phyloP scores from a whole-genome alignment of 306 rosid species.

The Hippophae tibetana region DNA sequence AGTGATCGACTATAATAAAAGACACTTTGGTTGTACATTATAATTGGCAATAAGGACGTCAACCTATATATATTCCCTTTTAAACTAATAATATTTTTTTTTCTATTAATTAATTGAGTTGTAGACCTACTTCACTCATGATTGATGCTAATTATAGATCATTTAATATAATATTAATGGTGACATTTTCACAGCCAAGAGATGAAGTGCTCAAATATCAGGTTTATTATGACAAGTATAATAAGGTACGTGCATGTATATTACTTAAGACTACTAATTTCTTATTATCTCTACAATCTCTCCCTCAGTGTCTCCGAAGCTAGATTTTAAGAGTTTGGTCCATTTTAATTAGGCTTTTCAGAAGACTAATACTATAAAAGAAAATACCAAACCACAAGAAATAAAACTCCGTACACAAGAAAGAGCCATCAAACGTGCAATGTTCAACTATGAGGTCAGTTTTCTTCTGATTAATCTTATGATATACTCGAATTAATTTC shows the following conservation, averaged over 20 bases:
- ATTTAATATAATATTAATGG: too few species aligned
- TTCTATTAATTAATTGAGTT: too few species aligned
- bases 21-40: too few species aligned
- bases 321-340: background rate
- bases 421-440: slow-evolving; percentile 80
- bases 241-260: slow-evolving; percentile 24
- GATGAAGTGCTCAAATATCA: slow-evolving; percentile 40
- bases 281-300: background rate
- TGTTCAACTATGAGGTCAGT: slow-evolving; percentile 76
- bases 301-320: background rate
- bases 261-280: background rate
- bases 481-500: too few species aligned
- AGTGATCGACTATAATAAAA: too few species aligned
- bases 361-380: slow-evolving; percentile 39
- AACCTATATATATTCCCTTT: too few species aligned
- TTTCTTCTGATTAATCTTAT: too few species aligned
- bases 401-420: slow-evolving; percentile 74
- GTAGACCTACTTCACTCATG: too few species aligned
- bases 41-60: too few species aligned
- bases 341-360: slow-evolving; percentile 26
- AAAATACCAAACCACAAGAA: slow-evolving; percentile 67
- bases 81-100: too few species aligned
- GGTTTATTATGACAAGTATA: slow-evolving; percentile 24
- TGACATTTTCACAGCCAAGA: slow-evolving; percentile 36
- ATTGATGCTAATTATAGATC: too few species aligned